phyloP scores from a whole-genome alignment of 75 land plant genomes.

The Chamaecyparis obtusa region DNA sequence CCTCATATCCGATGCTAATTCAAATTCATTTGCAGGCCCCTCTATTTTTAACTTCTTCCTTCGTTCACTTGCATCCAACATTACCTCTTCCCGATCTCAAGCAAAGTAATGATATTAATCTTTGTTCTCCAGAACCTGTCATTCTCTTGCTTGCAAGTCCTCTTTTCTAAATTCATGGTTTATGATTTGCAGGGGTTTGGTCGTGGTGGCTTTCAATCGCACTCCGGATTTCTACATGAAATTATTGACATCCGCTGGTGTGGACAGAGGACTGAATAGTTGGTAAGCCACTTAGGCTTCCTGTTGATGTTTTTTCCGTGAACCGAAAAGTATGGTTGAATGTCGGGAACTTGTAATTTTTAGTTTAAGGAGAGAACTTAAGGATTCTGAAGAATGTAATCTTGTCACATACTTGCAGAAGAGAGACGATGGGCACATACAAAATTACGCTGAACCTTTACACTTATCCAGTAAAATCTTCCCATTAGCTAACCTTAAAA shows the following conservation, averaged over 20 bases:
- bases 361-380: no score
- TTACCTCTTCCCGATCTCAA: constrained; percentile 60
- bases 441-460: no score
- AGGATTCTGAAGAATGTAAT: no score
- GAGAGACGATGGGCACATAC: no score
- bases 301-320: no score
- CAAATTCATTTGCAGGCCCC: constrained; percentile 33
- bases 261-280: background rate
- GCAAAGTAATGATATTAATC: constrained; percentile 33
- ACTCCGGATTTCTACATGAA: constrained; percentile 60
- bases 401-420: no score
- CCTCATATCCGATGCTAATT: constrained; percentile 47
- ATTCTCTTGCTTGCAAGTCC: background rate
- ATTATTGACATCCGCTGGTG: background rate
- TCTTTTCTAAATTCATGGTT: constrained; percentile 1
- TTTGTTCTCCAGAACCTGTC: background rate
- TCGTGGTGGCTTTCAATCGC: constrained; percentile 57
- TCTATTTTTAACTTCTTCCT: constrained; percentile 54
- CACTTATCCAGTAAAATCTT: no score
- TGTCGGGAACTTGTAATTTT: no score
- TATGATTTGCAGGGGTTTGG: constrained; percentile 53
- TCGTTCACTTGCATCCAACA: constrained; percentile 36
- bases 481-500: background rate
- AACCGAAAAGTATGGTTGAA: no score
- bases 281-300: background rate